These are phyloP conservation scores for Colletotrichum ledebouriae DNA, from an alignment of 2,329 filamentous ascomycete species.

Conservation along the genomic window DNA sequence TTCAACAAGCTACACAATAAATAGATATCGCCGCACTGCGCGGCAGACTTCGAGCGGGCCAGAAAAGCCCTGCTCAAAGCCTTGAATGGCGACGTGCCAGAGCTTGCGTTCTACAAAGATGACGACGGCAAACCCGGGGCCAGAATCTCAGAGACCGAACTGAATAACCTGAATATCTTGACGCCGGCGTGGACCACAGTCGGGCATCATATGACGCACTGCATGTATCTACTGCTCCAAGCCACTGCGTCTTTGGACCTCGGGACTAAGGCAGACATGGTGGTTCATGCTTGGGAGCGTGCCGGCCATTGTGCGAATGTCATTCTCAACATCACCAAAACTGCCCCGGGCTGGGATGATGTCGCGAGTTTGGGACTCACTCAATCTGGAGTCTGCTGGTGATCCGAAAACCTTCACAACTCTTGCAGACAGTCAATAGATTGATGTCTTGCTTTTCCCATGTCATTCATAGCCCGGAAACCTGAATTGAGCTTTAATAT, in stretches of 20 bases:
- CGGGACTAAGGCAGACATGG: constrained; percentile 28
- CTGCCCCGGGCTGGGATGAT: constrained; percentile 15
- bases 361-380: constrained; percentile 24
- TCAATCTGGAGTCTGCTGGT: constrained; percentile 21
- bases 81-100: background rate
- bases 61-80: constrained; percentile 2
- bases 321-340: constrained; percentile 24
- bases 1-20: constrained; percentile 33
- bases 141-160: background rate
- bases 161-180: background rate
- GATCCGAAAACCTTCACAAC: background rate
- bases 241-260: constrained; percentile 13
- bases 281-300: constrained; percentile 27
- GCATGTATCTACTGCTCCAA: constrained; percentile 31
- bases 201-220: constrained; percentile 26
- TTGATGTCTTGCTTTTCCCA: too few relatives aligned
- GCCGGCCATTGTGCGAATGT: constrained; percentile 27
- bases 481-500: background rate
- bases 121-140: background rate
- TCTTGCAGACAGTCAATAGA: too few relatives aligned
- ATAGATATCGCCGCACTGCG: constrained; percentile 26
- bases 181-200: constrained; percentile 27
- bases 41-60: constrained; percentile 8
- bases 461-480: background rate
- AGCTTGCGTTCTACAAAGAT: constrained; percentile 18